Evolutionary conservation across 1,139 yeast species (phyloP), one percentile per base, ranked within the genome.

Genomic region (Candida pseudoviswanathii): DNA sequence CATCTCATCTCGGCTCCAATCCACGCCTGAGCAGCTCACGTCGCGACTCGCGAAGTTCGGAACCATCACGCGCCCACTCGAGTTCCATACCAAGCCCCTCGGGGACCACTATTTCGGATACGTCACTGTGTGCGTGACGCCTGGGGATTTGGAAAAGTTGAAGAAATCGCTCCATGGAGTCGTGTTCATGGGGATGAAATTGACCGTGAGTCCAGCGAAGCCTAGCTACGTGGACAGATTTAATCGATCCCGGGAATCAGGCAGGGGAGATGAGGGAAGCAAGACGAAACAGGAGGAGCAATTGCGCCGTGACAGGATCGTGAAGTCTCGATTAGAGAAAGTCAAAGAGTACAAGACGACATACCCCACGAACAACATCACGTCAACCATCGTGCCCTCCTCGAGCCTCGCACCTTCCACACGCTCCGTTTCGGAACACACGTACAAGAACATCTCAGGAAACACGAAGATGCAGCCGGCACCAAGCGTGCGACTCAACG

Each of bases 131-230:
- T 68, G 73, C 8, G 65, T 85, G n/a, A 68, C 76, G 0, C 70
- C 75, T 6, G 69, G 70, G 16, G 67, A 74, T 29, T 78, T 73
- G 51, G 70, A 67, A 1, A 78, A 78, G 43, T 67, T 92, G 51
- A 78, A 78, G 52, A 64, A 70, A 4, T 71, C 86, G 0, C 77
- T 89, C 53, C 79, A 89, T 62, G 95, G 92, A 24, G 80, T 86
- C 1, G 77, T 78, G 38, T 92, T 79, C 65, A 89, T 88, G 78
- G 96, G 96, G 1, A 75, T 85, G 45, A 82, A 78, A 52, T 68
- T 92, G 38, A 70, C 73, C 1, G 69, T 92, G 5, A 81, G 77
- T 41, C 61, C 59, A 42, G 85, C 86, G 24, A 73, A 69, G 44
- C 65, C 69, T 3, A 54, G 56, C 4, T 75, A 58, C 52, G 51